phyloP scores from a whole-genome alignment of 2,329 filamentous ascomycete species.

The Claviceps fusiformis region DNA sequence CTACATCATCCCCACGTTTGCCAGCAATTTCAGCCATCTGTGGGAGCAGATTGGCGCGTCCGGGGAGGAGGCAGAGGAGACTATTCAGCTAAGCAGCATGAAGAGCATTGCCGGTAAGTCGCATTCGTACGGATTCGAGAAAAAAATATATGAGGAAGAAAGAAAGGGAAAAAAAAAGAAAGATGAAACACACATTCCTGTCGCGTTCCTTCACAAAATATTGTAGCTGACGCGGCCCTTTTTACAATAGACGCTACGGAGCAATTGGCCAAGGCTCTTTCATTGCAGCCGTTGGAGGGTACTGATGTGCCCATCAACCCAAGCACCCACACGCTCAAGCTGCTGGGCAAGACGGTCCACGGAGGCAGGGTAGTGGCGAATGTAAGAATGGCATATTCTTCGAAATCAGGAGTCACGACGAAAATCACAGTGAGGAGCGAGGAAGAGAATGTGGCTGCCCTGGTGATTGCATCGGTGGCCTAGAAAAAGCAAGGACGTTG shows the following conservation, averaged over 20 bases:
- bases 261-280: slow-evolving; percentile 72
- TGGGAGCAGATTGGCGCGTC: slow-evolving; percentile 89
- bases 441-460: slow-evolving; percentile 76
- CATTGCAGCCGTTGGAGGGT: slow-evolving; percentile 85
- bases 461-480: slow-evolving; percentile 74
- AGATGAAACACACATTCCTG: neutral
- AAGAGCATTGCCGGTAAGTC: slow-evolving; percentile 83
- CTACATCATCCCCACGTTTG: slow-evolving; percentile 87
- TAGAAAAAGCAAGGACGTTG: slow-evolving; percentile 31
- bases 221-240: slow-evolving; percentile 12
- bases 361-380: slow-evolving; percentile 80
- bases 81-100: slow-evolving; percentile 70
- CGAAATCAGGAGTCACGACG: slow-evolving; percentile 86
- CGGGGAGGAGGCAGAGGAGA: slow-evolving; percentile 84
- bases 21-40: slow-evolving; percentile 86
- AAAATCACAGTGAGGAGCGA: slow-evolving; percentile 89
- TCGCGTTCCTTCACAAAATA: neutral
- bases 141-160: too few species aligned
- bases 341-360: slow-evolving; percentile 87
- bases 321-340: slow-evolving; percentile 85
- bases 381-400: slow-evolving; percentile 86
- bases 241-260: slow-evolving; percentile 69
- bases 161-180: too few species aligned
- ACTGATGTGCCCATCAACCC: slow-evolving; percentile 81
- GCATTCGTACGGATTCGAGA: neutral